Evolutionary conservation across 140 eudicot genomes (phyloP).

Genomic region (Artemisia princeps): DNA sequence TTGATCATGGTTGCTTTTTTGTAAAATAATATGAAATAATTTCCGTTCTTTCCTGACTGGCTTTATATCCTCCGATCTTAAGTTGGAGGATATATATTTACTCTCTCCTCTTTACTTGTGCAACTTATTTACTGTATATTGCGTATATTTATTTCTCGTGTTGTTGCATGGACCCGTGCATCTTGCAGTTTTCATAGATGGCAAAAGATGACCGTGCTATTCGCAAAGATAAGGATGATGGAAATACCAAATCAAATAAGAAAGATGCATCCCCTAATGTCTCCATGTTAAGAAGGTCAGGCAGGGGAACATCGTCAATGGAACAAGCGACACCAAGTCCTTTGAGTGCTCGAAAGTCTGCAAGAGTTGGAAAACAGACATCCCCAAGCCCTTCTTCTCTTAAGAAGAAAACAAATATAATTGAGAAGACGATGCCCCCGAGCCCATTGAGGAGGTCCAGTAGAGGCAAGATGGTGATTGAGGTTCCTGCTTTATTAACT

Average conservation of each 20-base stretch:
- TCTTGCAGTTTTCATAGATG: slow-evolving; percentile 31
- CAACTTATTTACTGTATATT: slow-evolving; percentile 1
- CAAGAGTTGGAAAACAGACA: slow-evolving; percentile 1
- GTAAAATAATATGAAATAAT: too few species aligned
- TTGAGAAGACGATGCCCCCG: slow-evolving; percentile 27
- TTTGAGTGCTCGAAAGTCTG: slow-evolving; percentile 37
- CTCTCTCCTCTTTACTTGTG: neutral
- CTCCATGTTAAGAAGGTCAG: too few species aligned
- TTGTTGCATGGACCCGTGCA: neutral
- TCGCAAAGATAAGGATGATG: too few species aligned
- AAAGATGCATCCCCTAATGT: slow-evolving; percentile 29
- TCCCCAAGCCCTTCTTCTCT: slow-evolving; percentile 18
- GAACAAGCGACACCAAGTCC: too few species aligned
- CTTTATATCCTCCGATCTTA: too few species aligned
- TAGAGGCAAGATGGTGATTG: slow-evolving; percentile 41
- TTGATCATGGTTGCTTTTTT: too few species aligned
- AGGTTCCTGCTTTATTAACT: slow-evolving; percentile 24
- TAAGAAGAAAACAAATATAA: slow-evolving; percentile 34
- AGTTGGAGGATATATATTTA: too few species aligned
- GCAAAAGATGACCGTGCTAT: slow-evolving; percentile 14
- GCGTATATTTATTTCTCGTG: neutral
- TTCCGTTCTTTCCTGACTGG: too few species aligned
- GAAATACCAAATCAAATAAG: slow-evolving; percentile 3
- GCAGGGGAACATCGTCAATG: too few species aligned
- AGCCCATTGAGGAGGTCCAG: slow-evolving; percentile 62